Evolutionary conservation across 176 grass and related monocot species (phyloP).

Genomic region (Melocanna baccifera): DNA sequence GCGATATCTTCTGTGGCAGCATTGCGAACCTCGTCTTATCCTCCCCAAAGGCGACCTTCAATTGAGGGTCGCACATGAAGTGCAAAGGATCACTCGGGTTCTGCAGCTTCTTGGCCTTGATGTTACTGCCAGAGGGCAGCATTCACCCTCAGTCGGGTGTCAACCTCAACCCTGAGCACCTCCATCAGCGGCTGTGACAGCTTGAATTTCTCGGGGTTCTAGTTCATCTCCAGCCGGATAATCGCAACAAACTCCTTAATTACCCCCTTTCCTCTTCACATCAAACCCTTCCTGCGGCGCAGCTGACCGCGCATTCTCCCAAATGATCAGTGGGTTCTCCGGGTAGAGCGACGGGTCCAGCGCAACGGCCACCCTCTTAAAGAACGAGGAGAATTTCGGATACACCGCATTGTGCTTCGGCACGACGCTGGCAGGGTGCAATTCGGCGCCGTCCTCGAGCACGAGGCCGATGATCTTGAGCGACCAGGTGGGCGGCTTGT

Average conservation of each 20-base stretch:
- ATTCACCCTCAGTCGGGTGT: slow-evolving; percentile 75
- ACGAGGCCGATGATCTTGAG: slow-evolving; percentile 92
- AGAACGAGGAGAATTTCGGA: slow-evolving; percentile 87
- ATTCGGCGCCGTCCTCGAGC: slow-evolving; percentile 64
- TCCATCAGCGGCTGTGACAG: slow-evolving; percentile 81
- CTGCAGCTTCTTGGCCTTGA: slow-evolving; percentile 93
- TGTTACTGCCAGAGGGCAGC: slow-evolving; percentile 96
- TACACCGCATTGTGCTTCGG: slow-evolving; percentile 82
- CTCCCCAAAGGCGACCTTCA: slow-evolving; percentile 83
- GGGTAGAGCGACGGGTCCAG: slow-evolving; percentile 69
- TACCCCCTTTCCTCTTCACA: slow-evolving; percentile 89
- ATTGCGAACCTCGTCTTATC: slow-evolving; percentile 83
- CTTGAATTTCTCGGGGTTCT: slow-evolving; percentile 87
- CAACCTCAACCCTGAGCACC: slow-evolving; percentile 83
- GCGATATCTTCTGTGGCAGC: slow-evolving; percentile 94
- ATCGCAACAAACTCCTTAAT: slow-evolving; percentile 79
- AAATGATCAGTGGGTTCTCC: slow-evolving; percentile 64
- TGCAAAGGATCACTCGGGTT: slow-evolving; percentile 72
- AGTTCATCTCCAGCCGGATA: slow-evolving; percentile 89
- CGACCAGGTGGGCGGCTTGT: slow-evolving; percentile 83
- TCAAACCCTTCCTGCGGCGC: slow-evolving; percentile 83
- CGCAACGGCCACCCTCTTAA: slow-evolving; percentile 73
- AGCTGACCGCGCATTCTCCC: slow-evolving; percentile 72
- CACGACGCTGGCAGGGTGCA: slow-evolving; percentile 65
- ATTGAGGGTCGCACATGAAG: slow-evolving; percentile 68